Base-by-base conservation (phyloP, 2,329 filamentous ascomycete species). In the Pseudocercospora eumusae region DNA sequence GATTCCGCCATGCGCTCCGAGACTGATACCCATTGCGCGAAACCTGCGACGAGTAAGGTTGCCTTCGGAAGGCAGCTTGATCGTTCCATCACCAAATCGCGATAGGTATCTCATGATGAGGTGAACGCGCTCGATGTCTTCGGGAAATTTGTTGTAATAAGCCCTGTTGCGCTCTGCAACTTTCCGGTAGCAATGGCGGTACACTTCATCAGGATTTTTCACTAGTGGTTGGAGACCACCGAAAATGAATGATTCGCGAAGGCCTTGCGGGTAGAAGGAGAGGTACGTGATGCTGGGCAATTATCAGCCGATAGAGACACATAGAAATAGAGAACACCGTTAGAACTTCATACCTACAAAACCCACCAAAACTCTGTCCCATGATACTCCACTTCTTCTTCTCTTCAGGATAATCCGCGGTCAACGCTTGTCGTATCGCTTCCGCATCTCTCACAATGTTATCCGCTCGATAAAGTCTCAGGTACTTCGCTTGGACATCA, bases 361-460 rank as follows among this genome's bases (percentile, higher is more conserved):
- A 97, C 0, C 93, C 93, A 42, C 93, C 93, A 75, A 96, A 98
- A 15, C 89, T 93, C 78, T 97, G 93, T 8, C 93, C 93, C 65
- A 96, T 88, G 28, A 95, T 84, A 61, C 87, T 89, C 93, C 93
- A 97, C 73, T 88, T 87, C 74, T 87, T 85, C 73, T 89, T 87
- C 53, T 88, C 85, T 21, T 84, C 80, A 0, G 89, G 86, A 69
- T 87, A 90, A 56, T 87, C 85, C 4, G 81, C 79, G 0, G 90
- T 95, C 58, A 98, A 80, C 42, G 83, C 88, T 69, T 87, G 84
- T 4, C 93, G 86, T 31, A 98, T 86, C 4, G 93, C 92, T 74
- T 98, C 93, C 66, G 89, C 91, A 72, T 98, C 93, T 52, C 86
- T 86, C 44, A 98, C 92, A 56, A 96, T 96, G 72, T 85, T 95